phyloP scores from a whole-genome alignment of 768 basidiomycete species.

The Mycena alexandri region DNA sequence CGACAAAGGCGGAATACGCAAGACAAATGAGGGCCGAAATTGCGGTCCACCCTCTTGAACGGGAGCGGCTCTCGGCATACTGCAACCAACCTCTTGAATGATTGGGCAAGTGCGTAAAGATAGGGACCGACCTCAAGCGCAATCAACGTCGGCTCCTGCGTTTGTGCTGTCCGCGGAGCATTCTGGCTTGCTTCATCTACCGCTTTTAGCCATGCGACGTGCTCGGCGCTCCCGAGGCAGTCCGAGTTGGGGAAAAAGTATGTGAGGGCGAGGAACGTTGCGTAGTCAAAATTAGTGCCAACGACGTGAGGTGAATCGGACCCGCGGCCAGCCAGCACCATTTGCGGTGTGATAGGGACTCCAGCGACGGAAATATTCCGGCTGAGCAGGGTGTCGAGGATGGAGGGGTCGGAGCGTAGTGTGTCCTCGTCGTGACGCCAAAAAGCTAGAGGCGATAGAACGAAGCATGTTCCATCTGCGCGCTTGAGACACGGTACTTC shows the following conservation, averaged over 20 bases:
- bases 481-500: constrained; percentile 67
- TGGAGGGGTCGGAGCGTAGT: constrained; percentile 65
- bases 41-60: constrained; percentile 63
- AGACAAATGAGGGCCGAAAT: constrained; percentile 80
- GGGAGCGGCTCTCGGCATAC: constrained; percentile 67
- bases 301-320: constrained; percentile 62
- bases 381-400: constrained; percentile 68
- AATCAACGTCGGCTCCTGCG: constrained; percentile 57
- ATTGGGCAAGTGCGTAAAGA: constrained; percentile 20
- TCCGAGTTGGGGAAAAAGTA: constrained; percentile 86
- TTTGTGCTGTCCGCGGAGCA: constrained; percentile 48
- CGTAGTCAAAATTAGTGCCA: constrained; percentile 69
- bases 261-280: constrained; percentile 81
- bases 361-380: constrained; percentile 72
- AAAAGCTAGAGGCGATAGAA: constrained; percentile 80
- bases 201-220: constrained; percentile 71
- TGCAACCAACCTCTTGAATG: constrained; percentile 42
- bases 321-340: constrained; percentile 83
- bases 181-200: constrained; percentile 56
- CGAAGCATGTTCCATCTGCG: constrained; percentile 69
- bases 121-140: constrained; percentile 58
- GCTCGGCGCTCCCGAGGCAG: constrained; percentile 73
- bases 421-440: constrained; percentile 75
- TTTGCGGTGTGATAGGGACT: constrained; percentile 75
- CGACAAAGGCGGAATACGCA: constrained; percentile 81